Percentiles rank a stretch among this genome's conserved stretches.
These are phyloP conservation scores for Eruca vesicaria DNA, from an alignment of 441 rosid genomes.

Conservation along the genomic window DNA sequence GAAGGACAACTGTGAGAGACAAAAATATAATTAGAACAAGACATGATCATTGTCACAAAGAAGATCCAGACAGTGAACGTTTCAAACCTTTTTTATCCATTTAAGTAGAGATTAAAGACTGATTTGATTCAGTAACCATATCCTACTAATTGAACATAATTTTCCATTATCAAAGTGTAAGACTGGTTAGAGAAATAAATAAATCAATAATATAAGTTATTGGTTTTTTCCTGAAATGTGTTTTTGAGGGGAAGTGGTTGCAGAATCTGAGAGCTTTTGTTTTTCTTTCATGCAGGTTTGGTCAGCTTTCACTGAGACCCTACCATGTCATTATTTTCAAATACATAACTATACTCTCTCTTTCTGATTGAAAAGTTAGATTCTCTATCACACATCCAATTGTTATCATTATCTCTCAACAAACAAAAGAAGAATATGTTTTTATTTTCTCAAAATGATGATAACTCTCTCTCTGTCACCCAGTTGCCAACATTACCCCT, in stretches of 20 bases:
- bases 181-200: background rate
- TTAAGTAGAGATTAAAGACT: background rate
- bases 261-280: constrained; percentile 43
- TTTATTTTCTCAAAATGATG: constrained; percentile 22
- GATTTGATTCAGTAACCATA: background rate
- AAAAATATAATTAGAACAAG: background rate
- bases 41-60: constrained; percentile 3
- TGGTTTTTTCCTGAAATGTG: background rate
- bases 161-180: background rate
- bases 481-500: constrained; percentile 40
- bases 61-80: background rate
- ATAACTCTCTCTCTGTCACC: constrained; percentile 35
- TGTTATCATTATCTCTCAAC: constrained; percentile 32
- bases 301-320: constrained; percentile 44
- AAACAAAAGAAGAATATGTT: constrained; percentile 8
- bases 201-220: background rate
- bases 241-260: constrained; percentile 36
- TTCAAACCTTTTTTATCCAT: background rate
- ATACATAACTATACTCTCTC: constrained; percentile 12
- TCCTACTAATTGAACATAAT: background rate
- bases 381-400: constrained; percentile 38
- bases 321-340: constrained; percentile 35
- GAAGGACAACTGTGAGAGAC: constrained; percentile 18
- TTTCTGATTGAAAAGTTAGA: constrained; percentile 33
- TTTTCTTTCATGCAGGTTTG: constrained; percentile 32